Conservation (phyloP, 345 rosid species). For the Pistacia integerrima region DNA sequence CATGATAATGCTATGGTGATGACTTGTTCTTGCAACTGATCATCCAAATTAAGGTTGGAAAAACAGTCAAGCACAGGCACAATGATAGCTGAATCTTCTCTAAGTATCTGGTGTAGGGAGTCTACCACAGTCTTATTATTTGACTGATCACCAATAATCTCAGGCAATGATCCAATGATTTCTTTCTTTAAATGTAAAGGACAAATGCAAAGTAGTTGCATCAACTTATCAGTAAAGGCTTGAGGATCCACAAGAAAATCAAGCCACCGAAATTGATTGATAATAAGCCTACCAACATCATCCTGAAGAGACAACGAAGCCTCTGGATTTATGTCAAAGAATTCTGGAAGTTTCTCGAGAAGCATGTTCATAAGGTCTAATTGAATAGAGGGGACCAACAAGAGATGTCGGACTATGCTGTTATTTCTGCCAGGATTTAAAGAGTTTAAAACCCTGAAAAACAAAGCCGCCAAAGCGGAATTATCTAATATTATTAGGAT, state of each 20-base stretch:
- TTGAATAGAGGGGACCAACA: slow-evolving; percentile 69
- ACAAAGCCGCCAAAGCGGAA: neutral
- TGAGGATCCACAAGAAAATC: slow-evolving; percentile 62
- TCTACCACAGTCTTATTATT: slow-evolving; percentile 52
- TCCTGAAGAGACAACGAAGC: slow-evolving; percentile 49
- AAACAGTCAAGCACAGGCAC: slow-evolving; percentile 78
- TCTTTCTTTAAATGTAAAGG: slow-evolving; percentile 73
- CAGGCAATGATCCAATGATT: slow-evolving; percentile 86
- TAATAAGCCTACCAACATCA: slow-evolving; percentile 70
- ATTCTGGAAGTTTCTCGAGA: slow-evolving; percentile 82
- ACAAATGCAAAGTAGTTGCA: slow-evolving; percentile 69
- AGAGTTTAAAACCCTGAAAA: slow-evolving; percentile 52
- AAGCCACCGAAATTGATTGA: slow-evolving; percentile 79
- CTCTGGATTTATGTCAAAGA: slow-evolving; percentile 44
- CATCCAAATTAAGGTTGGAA: slow-evolving; percentile 72
- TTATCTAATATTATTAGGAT: no score
- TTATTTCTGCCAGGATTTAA: slow-evolving; percentile 42
- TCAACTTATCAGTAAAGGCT: slow-evolving; percentile 60
- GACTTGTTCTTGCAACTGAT: slow-evolving; percentile 73
- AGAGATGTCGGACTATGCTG: slow-evolving; percentile 59
- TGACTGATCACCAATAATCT: slow-evolving; percentile 66
- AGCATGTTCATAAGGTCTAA: slow-evolving; percentile 61
- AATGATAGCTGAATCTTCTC: slow-evolving; percentile 68
- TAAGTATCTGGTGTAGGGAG: slow-evolving; percentile 74
- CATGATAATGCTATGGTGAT: slow-evolving; percentile 72